Conservation (phyloP, 2,329 filamentous ascomycete genomes). For the Lasiodiplodia citricola region DNA sequence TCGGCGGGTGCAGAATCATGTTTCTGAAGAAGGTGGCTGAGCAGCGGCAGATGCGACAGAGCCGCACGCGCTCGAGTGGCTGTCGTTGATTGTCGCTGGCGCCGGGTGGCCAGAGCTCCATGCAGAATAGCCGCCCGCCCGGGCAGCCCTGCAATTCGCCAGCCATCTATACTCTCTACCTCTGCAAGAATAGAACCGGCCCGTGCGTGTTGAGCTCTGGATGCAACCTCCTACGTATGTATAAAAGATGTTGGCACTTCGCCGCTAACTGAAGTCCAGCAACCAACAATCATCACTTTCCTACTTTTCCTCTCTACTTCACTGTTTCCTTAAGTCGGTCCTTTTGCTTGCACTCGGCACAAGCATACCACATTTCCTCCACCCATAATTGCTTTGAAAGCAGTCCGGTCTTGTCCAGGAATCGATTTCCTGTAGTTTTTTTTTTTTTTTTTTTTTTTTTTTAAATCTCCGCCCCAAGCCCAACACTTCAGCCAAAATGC, state of each 20-base stretch:
- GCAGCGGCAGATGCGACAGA: constrained; percentile 25
- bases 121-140: constrained; percentile 20
- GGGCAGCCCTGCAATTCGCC: constrained; percentile 2
- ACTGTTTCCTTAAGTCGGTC: constrained; percentile 33
- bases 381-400: constrained; percentile 23
- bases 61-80: constrained; percentile 21
- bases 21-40: constrained; percentile 19
- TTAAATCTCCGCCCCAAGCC: neutral
- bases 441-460: constrained; percentile 29
- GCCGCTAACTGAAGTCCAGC: neutral
- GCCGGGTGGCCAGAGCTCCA: constrained; percentile 15
- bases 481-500: constrained; percentile 44
- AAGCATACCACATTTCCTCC: constrained; percentile 25
- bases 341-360: constrained; percentile 31
- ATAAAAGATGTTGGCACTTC: constrained; percentile 12
- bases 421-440: constrained; percentile 16
- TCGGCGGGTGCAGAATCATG: constrained; percentile 17
- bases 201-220: constrained; percentile 12
- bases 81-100: constrained; percentile 18
- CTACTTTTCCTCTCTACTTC: constrained; percentile 41
- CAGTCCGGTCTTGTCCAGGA: constrained; percentile 22
- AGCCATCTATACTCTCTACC: constrained; percentile 1
- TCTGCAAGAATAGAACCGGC: constrained; percentile 22
- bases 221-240: neutral
- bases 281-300: constrained; percentile 36